phyloP scores from a whole-genome alignment of 2,329 filamentous ascomycete genomes.

The Fusarium euwallaceae region DNA sequence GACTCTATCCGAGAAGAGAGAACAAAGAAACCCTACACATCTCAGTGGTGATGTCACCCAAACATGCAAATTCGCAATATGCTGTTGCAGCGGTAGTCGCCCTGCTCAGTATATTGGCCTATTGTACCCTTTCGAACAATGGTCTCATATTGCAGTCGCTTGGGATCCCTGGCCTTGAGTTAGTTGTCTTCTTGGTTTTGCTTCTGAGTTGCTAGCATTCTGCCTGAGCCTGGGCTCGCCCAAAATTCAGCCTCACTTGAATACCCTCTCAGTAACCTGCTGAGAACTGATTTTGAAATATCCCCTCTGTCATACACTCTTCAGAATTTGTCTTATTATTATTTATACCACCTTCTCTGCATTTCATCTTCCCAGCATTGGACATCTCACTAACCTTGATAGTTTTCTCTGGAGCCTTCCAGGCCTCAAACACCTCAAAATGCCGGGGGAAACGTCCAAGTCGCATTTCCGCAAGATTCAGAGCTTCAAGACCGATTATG shows the following conservation, averaged over 20 bases:
- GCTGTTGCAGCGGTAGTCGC: slow-evolving; percentile 40
- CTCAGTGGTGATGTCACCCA: slow-evolving; percentile 30
- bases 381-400: slow-evolving; percentile 24
- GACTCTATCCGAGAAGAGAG: slow-evolving; percentile 3
- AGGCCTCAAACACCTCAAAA: slow-evolving; percentile 50
- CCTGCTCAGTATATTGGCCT: slow-evolving; percentile 37
- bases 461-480: slow-evolving; percentile 86
- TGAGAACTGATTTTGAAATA: not conserved
- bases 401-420: slow-evolving; percentile 39
- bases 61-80: slow-evolving; percentile 14
- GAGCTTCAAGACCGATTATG: slow-evolving; percentile 90
- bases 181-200: slow-evolving; percentile 20
- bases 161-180: slow-evolving; percentile 19
- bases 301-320: not conserved
- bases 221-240: not conserved
- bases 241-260: not conserved
- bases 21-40: slow-evolving; percentile 8
- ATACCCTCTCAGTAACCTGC: not conserved
- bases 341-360: not conserved
- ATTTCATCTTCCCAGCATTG: not conserved
- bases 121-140: slow-evolving; percentile 10
- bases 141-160: not conserved
- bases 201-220: not conserved
- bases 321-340: not conserved
- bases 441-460: slow-evolving; percentile 65